Percentiles rank a stretch among this genome's conserved stretches.
Conservation (phyloP, 164 flowering plant species). For the Tetracentron sinense region DNA sequence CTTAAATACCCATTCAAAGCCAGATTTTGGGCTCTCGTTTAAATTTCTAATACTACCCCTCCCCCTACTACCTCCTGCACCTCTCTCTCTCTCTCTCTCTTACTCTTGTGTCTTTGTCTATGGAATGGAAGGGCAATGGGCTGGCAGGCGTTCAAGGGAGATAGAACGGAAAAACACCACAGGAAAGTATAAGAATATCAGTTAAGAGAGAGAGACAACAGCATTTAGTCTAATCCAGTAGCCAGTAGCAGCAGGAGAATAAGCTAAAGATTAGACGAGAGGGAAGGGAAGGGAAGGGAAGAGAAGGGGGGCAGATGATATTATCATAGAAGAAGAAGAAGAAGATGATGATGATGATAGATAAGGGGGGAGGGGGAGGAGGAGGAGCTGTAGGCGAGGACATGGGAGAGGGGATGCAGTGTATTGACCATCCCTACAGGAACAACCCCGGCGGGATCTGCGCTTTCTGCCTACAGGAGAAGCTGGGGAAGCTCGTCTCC, state of each 20-base stretch:
- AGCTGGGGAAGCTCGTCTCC: conserved; percentile 79
- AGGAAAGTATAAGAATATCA: neutral
- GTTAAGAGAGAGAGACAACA: too few species aligned
- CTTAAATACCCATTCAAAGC: too few species aligned
- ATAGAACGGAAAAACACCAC: neutral
- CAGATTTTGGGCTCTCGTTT: too few species aligned
- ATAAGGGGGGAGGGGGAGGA: conserved; percentile 15
- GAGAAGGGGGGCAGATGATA: neutral
- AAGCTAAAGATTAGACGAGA: neutral
- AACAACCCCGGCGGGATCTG: conserved; percentile 85
- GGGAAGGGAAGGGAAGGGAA: neutral
- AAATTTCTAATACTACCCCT: neutral
- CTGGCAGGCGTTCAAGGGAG: neutral
- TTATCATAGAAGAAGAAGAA: too few species aligned
- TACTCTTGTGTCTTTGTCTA: too few species aligned
- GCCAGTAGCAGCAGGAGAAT: neutral
- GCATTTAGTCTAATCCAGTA: neutral
- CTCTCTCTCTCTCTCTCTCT: neutral
- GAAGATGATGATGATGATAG: conserved; percentile 19
- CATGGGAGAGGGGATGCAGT: conserved; percentile 61
- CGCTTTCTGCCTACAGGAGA: conserved; percentile 81
- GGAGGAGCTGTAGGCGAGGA: conserved; percentile 29
- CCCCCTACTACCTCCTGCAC: neutral
- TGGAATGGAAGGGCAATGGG: neutral
- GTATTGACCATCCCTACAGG: conserved; percentile 67